Percentiles rank a stretch among this genome's conserved stretches.
Conservation (phyloP, 176 grass and related monocot species). For the Rhynchospora tenuis region DNA sequence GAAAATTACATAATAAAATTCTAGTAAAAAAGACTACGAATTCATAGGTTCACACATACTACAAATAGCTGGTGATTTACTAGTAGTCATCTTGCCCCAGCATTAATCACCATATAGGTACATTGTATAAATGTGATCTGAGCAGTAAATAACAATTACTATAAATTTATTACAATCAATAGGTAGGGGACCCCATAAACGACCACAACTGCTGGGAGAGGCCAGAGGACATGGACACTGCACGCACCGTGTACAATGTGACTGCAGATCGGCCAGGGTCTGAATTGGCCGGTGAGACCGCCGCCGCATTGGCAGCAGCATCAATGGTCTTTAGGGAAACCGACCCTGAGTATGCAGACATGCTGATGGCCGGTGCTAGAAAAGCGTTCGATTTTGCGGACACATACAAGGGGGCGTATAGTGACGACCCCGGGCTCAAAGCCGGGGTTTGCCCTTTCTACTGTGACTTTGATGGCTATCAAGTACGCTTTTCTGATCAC, state of each 20-base stretch:
- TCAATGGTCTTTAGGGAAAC: constrained; percentile 72
- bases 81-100: background rate
- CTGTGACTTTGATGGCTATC: constrained; percentile 89
- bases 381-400: constrained; percentile 75
- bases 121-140: background rate
- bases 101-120: constrained; percentile 1
- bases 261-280: constrained; percentile 54
- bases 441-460: constrained; percentile 83
- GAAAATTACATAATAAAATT: background rate
- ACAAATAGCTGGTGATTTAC: background rate
- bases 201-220: constrained; percentile 92
- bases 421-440: constrained; percentile 63
- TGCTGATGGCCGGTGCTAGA: constrained; percentile 45
- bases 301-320: constrained; percentile 72
- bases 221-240: constrained; percentile 94
- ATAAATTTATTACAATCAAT: background rate
- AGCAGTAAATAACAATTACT: background rate
- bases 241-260: constrained; percentile 83
- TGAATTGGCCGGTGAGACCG: constrained; percentile 81
- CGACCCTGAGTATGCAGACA: constrained; percentile 52
- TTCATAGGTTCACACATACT: background rate
- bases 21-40: background rate
- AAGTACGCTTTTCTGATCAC: constrained; percentile 44
- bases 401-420: constrained; percentile 76
- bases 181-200: constrained; percentile 75